These are phyloP conservation scores for Quercus variabilis DNA, from an alignment of 306 rosid species.

Conservation along the genomic window DNA sequence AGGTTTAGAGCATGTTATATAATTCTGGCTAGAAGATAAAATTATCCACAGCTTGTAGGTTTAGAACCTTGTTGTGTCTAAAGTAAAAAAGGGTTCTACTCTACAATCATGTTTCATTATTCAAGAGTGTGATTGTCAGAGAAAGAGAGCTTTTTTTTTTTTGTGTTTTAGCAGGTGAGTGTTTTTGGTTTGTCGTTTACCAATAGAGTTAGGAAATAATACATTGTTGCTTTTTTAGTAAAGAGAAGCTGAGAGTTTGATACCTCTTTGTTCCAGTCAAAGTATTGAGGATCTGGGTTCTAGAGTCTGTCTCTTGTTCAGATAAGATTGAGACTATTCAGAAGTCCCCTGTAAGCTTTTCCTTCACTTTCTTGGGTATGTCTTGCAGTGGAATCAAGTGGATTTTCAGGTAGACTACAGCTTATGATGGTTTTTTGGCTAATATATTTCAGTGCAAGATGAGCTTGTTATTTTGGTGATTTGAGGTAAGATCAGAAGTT, in stretches of 20 bases:
- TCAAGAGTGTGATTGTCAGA: slow-evolving; percentile 39
- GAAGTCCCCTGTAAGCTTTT: slow-evolving; percentile 24
- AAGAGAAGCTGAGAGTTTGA: slow-evolving; percentile 10
- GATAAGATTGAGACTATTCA: slow-evolving; percentile 16
- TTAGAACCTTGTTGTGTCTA: not conserved
- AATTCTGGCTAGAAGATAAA: not conserved
- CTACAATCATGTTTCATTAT: slow-evolving; percentile 35
- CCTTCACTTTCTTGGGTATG: slow-evolving; percentile 14
- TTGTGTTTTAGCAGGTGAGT: slow-evolving; percentile 32
- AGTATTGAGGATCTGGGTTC: slow-evolving; percentile 26
- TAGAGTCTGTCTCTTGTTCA: slow-evolving; percentile 15
- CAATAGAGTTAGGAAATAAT: slow-evolving; percentile 20
- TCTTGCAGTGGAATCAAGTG: slow-evolving; percentile 15
- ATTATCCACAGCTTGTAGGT: slow-evolving; percentile 10
- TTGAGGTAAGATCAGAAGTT: slow-evolving; percentile 15
- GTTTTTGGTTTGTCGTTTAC: slow-evolving; percentile 31
- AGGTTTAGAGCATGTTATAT: not conserved
- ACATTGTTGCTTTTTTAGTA: slow-evolving; percentile 15
- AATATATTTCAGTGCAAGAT: not conserved
- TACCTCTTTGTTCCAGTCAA: slow-evolving; percentile 13
- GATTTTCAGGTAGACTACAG: slow-evolving; percentile 4
- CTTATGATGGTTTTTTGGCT: slow-evolving; percentile 8
- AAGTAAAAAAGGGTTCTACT: not conserved
- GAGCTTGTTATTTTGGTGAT: slow-evolving; percentile 1
- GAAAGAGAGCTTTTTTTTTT: slow-evolving; percentile 8